Evolutionary conservation across 352 stramenopile species (phyloP), one percentile per base, ranked within the genome.

Genomic region (Phytophthora macrochlamydospora): DNA sequence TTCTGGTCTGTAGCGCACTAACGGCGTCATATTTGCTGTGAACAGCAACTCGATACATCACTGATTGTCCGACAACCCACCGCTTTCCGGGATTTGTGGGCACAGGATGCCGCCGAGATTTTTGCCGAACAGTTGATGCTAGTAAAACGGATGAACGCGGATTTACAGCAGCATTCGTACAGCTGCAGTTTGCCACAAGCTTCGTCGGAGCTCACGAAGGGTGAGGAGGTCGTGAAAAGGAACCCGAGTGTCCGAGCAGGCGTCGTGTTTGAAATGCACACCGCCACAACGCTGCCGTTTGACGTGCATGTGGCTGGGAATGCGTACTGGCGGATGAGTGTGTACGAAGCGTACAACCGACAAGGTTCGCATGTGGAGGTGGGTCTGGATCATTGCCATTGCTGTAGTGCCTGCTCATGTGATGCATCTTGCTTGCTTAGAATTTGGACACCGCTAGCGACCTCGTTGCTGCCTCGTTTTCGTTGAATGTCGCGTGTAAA

Each of bases 51-150:
- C 6, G 24, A 24, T 24, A 24, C 24, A 29, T 8, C 44, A 6
- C 35, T 67, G 44, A n/a, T 44, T 18, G 29, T 11, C 4, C 43
- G 9, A 18, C 49, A 67, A 8, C 32, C 24, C 5, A 6, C 35
- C 0, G 24, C 2, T n/a, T 32, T 62, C 13, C 54, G 43, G 44
- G 43, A 62, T 50, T 29, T 61, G 31, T 29, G 38, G n/a, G 38
- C 43, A 8, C 51, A 32, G 13, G 59, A 67, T 9, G 42, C 14
- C n/a, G 51, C 59, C 38, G 59, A 24, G 2, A 61, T 67, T 18
- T 67, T 56, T 12, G 59, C 59, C 6, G 51, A 67, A 14, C 59
- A 67, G 38, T 51, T 67, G 5, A 61, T 51, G 13, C 59, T 56
- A 46, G 51, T 67, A 35, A 44, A 51, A n/a, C 60, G 56, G 58